A percentile compares a stretch with the other conserved stretches of the same genome.
Evolutionary conservation across 768 basidiomycete genomes (phyloP).

Genomic region (Suillus luteus): DNA sequence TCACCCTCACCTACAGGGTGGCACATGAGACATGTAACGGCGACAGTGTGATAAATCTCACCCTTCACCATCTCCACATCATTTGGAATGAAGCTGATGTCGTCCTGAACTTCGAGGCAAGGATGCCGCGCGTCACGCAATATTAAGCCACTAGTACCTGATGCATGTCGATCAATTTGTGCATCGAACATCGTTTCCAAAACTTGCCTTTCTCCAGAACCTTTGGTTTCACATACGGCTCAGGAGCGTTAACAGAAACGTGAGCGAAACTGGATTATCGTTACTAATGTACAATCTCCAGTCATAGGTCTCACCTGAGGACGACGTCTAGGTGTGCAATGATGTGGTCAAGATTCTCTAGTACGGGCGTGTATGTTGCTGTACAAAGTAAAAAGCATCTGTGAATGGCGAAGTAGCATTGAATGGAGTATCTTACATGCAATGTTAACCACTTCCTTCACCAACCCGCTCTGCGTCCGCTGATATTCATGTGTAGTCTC

Average conservation of each 20-base stretch:
- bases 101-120: constrained; percentile 95
- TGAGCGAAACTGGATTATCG: constrained; percentile 73
- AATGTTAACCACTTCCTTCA: constrained; percentile 91
- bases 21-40: not conserved
- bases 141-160: constrained; percentile 79
- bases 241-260: constrained; percentile 84
- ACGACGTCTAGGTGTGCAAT: constrained; percentile 93
- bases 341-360: constrained; percentile 81
- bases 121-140: constrained; percentile 91
- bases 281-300: not conserved
- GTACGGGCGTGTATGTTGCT: constrained; percentile 91
- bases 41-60: constrained; percentile 27
- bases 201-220: constrained; percentile 71
- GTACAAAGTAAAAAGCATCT: not conserved
- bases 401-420: not conserved
- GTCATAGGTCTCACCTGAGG: constrained; percentile 58
- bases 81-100: constrained; percentile 92
- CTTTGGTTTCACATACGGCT: constrained; percentile 85
- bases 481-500: constrained; percentile 71
- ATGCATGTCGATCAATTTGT: constrained; percentile 7
- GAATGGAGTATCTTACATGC: constrained; percentile 59
- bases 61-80: constrained; percentile 94
- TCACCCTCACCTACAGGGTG: constrained; percentile 70
- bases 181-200: not conserved
- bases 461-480: constrained; percentile 75